Base-by-base conservation (phyloP, 2,329 filamentous ascomycete species). In the Ophiostoma australiae region DNA sequence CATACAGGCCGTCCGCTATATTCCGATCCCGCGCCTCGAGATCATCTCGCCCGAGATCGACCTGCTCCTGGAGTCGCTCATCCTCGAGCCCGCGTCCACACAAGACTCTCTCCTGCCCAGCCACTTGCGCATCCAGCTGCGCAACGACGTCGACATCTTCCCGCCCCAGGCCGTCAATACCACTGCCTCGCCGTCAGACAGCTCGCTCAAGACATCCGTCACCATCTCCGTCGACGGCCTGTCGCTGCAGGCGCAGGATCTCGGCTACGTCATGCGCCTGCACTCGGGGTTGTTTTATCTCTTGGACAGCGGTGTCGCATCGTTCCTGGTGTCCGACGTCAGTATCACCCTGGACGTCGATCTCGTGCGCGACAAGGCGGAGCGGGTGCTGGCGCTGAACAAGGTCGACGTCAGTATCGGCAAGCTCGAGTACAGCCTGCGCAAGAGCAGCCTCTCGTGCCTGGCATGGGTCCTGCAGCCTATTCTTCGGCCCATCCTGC, bases 71-170 rank as follows among this genome's bases (percentile, higher is more conserved):
- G 94, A 98, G 77, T 97, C 97, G 74, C 83, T 98, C 41, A 91
- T 98, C 72, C 84, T 98, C 41, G 92, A 97, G 77, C 94, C 94
- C 0, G 94, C 94, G 7, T 35, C 85, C 71, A 96, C 93, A 0
- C 85, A 97, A 76, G 94, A 97, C 78, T 97, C 94, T 0, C 98
- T 98, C 82, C 84, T 98, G 0, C 94, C 94, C 0, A 94, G 93
- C 81, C 88, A 89, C 70, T 83, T 97, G 70, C 90, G 91, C 65
- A 82, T 97, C 3, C 90, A 93, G 74, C 94, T 92, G 0, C 90
- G 90, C 79, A 97, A 96, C 76, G 91, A 97, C 75, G 81, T 97
- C 44, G 92, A 97, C 74, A 88, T 97, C 58, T 87, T 90, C 74
- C 23, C 27, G 7, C 67, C 41, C 1, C 27, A 33, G 17, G 67